phyloP scores from a whole-genome alignment of 148 eudicot genomes.

The Rhododendron kiyosumense region DNA sequence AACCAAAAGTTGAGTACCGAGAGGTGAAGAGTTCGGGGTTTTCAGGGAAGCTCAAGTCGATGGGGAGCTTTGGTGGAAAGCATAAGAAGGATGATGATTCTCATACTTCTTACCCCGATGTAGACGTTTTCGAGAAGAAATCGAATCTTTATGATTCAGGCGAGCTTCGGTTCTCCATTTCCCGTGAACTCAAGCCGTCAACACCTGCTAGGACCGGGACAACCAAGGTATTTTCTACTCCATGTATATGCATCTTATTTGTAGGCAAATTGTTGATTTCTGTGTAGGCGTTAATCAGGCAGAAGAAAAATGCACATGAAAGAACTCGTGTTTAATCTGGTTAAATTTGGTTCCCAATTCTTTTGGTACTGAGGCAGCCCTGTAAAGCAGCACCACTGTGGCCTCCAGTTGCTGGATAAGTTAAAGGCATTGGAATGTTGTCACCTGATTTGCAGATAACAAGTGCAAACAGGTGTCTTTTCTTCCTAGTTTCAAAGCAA shows the following conservation, averaged over 20 bases:
- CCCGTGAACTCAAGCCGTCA: slow-evolving; percentile 46
- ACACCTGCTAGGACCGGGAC: slow-evolving; percentile 36
- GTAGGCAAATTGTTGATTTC: background rate
- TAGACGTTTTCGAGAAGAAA: slow-evolving; percentile 21
- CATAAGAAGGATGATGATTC: slow-evolving; percentile 25
- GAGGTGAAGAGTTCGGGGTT: slow-evolving; percentile 23
- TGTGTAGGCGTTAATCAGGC: background rate
- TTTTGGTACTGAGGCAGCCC: background rate
- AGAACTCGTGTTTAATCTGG: background rate
- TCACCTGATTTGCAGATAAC: background rate
- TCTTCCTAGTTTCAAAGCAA: background rate
- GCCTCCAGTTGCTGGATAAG: background rate
- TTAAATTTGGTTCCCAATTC: background rate
- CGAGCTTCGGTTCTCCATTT: slow-evolving; percentile 46
- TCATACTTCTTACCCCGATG: slow-evolving; percentile 18
- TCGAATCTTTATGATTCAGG: slow-evolving; percentile 46
- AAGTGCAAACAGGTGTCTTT: slow-evolving; percentile 2
- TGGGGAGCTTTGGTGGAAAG: slow-evolving; percentile 31
- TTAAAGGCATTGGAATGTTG: background rate
- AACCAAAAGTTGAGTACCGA: slow-evolving; percentile 9
- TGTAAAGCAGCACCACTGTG: background rate
- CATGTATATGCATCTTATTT: background rate
- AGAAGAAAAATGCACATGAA: background rate
- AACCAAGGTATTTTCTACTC: slow-evolving; percentile 38
- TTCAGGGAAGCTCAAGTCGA: slow-evolving; percentile 48